Evolutionary conservation across 306 rosid species (phyloP).

Genomic region (Cicer judaicum): DNA sequence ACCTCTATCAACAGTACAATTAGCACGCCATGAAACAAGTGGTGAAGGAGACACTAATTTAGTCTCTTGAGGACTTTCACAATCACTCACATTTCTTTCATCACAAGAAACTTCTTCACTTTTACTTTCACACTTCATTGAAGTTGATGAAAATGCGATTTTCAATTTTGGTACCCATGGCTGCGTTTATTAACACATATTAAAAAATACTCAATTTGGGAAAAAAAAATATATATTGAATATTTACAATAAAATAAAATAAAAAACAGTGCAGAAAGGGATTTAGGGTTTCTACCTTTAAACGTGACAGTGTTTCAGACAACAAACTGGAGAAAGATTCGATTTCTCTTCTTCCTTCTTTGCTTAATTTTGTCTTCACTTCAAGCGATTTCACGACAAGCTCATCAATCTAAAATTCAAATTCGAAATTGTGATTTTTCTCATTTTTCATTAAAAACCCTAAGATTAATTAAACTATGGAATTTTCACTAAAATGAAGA

Average conservation of each 20-base stretch:
- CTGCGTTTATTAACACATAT: slow-evolving; percentile 53
- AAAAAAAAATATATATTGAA: neutral
- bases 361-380: slow-evolving; percentile 50
- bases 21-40: slow-evolving; percentile 91
- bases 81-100: slow-evolving; percentile 41
- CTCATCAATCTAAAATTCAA: slow-evolving; percentile 72
- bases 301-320: slow-evolving; percentile 67
- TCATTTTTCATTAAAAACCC: neutral
- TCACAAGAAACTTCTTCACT: slow-evolving; percentile 38
- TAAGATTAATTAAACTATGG: neutral
- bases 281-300: slow-evolving; percentile 62
- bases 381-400: slow-evolving; percentile 71
- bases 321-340: slow-evolving; percentile 64
- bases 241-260: neutral
- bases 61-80: slow-evolving; percentile 57
- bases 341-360: slow-evolving; percentile 60
- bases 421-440: slow-evolving; percentile 17
- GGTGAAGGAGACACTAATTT: slow-evolving; percentile 86
- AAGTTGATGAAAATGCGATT: slow-evolving; percentile 50
- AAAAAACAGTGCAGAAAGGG: neutral
- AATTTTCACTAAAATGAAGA: neutral
- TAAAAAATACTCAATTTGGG: neutral
- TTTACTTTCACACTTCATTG: slow-evolving; percentile 9
- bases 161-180: slow-evolving; percentile 81
- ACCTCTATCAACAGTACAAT: slow-evolving; percentile 76